A percentile compares a stretch with the other conserved stretches of the same genome.
phyloP scores from a whole-genome alignment of 306 rosid species.

The Acacia melanoxylon region DNA sequence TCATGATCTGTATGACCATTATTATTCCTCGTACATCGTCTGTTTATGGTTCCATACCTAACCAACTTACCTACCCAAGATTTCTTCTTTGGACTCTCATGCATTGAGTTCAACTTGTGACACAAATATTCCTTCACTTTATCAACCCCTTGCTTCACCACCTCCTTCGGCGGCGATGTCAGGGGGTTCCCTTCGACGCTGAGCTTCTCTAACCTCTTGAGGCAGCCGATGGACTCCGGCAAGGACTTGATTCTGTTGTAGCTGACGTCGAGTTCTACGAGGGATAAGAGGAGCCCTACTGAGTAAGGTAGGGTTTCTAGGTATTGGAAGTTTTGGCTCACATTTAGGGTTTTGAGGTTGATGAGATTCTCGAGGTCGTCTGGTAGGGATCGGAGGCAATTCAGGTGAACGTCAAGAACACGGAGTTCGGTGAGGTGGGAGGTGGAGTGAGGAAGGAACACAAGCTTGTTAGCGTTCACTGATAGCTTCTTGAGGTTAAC shows the following conservation, averaged over 20 bases:
- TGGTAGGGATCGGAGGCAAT: conserved; percentile 73
- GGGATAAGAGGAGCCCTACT: conserved; percentile 74
- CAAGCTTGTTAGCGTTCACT: conserved; percentile 76
- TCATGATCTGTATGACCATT: conserved; percentile 16
- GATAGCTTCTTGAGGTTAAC: conserved; percentile 65
- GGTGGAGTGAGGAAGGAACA: conserved; percentile 62
- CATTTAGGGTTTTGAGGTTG: conserved; percentile 70
- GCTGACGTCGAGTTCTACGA: conserved; percentile 74
- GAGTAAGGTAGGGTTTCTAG: conserved; percentile 68
- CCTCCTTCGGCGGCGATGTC: conserved; percentile 57
- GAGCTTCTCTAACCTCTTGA: conserved; percentile 62
- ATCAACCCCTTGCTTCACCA: conserved; percentile 62
- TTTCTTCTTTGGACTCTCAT: conserved; percentile 56
- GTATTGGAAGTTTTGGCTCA: conserved; percentile 91
- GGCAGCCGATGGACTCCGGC: conserved; percentile 74
- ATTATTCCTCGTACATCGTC: conserved; percentile 3
- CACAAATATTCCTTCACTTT: conserved; percentile 67
- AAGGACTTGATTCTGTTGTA: conserved; percentile 64
- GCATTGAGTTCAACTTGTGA: conserved; percentile 51
- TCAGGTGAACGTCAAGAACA: conserved; percentile 67
- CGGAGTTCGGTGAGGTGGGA: conserved; percentile 59
- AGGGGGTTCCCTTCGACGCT: conserved; percentile 83
- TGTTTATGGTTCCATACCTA: conserved; percentile 47
- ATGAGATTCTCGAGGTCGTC: conserved; percentile 77
- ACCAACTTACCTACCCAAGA: conserved; percentile 72